Evolutionary conservation across 2,329 filamentous ascomycete genomes (phyloP).

Genomic region (Shiraia sp.): DNA sequence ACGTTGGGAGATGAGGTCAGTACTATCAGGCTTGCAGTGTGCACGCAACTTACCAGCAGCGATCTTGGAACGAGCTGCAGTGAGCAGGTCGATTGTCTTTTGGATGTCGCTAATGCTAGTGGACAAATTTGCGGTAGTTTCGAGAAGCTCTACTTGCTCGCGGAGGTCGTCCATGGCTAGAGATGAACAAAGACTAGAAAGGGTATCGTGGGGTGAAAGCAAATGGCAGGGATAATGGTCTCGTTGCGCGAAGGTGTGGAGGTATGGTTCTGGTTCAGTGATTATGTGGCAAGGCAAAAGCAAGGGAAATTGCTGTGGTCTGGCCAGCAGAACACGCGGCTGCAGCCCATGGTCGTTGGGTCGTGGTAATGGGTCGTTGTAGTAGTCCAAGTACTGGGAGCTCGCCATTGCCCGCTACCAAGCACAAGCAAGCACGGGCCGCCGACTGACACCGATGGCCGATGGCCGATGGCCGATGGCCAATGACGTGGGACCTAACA

Average conservation of each 20-base stretch:
- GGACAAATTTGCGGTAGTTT: constrained; percentile 68
- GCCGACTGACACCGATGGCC: too few relatives aligned
- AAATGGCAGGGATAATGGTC: constrained; percentile 7
- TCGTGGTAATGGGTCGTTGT: constrained; percentile 10
- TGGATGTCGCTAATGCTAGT: constrained; percentile 80
- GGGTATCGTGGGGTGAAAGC: constrained; percentile 3
- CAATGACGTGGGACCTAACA: too few relatives aligned
- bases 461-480: too few relatives aligned
- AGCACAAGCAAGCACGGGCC: too few relatives aligned
- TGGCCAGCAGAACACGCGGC: constrained; percentile 21
- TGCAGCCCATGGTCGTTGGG: constrained; percentile 28
- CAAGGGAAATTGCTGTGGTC: constrained; percentile 9
- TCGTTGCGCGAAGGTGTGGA: constrained; percentile 1
- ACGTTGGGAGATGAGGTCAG: constrained; percentile 1
- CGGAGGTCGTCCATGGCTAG: constrained; percentile 65
- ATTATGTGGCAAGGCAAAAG: too few relatives aligned
- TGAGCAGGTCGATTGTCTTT: constrained; percentile 76
- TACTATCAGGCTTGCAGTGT: background rate
- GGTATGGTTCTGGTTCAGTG: constrained; percentile 4
- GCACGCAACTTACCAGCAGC: constrained; percentile 58
- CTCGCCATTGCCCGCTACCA: constrained; percentile 5
- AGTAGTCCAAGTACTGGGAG: constrained; percentile 3
- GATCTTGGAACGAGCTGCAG: constrained; percentile 72
- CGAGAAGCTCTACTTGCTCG: constrained; percentile 74
- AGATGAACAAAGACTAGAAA: too few relatives aligned